Evolutionary conservation across 2,329 filamentous ascomycete species (phyloP).

Genomic region (Chaetomiaceae sp.): DNA sequence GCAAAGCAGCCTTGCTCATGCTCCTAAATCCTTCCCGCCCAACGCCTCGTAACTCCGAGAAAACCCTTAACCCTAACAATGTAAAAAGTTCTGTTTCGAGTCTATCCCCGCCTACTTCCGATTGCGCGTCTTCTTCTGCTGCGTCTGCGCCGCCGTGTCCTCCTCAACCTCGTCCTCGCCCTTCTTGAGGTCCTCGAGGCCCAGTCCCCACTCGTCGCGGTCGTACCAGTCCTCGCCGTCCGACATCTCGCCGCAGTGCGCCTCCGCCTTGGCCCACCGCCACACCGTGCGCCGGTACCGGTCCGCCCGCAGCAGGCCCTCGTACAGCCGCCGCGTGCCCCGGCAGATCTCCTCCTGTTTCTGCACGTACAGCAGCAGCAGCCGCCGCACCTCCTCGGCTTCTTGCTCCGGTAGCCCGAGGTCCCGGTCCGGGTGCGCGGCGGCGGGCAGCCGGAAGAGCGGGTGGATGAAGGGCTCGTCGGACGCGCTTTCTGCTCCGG

Average conservation of each 20-base stretch:
- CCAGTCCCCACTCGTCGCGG: constrained; percentile 68
- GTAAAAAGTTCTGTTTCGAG: no score
- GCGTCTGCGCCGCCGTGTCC: constrained; percentile 52
- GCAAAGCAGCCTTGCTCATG: no score
- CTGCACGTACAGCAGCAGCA: constrained; percentile 71
- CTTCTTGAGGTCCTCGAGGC: constrained; percentile 71
- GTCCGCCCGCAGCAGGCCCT: constrained; percentile 66
- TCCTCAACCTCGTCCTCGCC: constrained; percentile 79
- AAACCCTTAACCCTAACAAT: no score
- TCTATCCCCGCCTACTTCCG: constrained; percentile 40
- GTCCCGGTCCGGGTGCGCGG: no score
- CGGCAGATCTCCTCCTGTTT: constrained; percentile 81
- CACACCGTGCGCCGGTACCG: constrained; percentile 65
- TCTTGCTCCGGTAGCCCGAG: constrained; percentile 66
- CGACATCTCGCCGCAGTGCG: constrained; percentile 70
- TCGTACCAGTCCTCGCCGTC: constrained; percentile 91
- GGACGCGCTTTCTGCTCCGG: background rate
- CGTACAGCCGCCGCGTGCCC: constrained; percentile 59
- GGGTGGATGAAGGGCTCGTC: constrained; percentile 61
- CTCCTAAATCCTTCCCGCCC: no score
- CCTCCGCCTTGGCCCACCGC: constrained; percentile 73
- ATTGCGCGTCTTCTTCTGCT: constrained; percentile 57
- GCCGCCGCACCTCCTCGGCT: constrained; percentile 69
- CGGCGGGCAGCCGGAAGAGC: no score
- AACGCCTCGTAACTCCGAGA: no score